Evolutionary conservation across 305 asterid genomes (phyloP).

Genomic region (Fraxinus baroniana): DNA sequence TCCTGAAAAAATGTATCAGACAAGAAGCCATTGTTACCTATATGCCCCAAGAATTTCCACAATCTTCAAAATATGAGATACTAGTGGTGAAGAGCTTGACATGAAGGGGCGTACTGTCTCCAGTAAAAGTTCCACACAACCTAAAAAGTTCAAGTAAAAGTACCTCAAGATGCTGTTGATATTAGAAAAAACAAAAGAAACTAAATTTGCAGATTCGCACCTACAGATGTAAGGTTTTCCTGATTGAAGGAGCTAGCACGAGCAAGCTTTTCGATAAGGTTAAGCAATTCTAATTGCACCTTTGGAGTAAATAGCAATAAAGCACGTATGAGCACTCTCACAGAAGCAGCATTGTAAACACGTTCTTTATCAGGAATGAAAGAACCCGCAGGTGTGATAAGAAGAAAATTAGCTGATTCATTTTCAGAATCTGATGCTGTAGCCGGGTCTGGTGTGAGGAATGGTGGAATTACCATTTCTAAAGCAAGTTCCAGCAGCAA

Average conservation of each 20-base stretch:
- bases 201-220: conserved; percentile 47
- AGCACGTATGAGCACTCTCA: conserved; percentile 82
- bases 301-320: conserved; percentile 89
- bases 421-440: conserved; percentile 43
- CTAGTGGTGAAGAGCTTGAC: conserved; percentile 72
- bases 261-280: conserved; percentile 85
- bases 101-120: conserved; percentile 90
- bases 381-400: conserved; percentile 68
- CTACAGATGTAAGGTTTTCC: conserved; percentile 95
- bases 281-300: conserved; percentile 90
- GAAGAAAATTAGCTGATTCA: conserved; percentile 59
- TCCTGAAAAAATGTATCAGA: conserved; percentile 15
- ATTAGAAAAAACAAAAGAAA: conserved; percentile 13
- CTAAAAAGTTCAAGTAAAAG: conserved; percentile 43
- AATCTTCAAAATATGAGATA: conserved; percentile 78
- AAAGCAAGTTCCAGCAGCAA: conserved; percentile 90
- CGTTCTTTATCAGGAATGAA: conserved; percentile 70
- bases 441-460: conserved; percentile 59
- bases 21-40: conserved; percentile 45
- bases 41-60: conserved; percentile 98
- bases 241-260: conserved; percentile 82
- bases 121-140: conserved; percentile 97
- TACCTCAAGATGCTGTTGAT: conserved; percentile 17
- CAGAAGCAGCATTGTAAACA: conserved; percentile 90
- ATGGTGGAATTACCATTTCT: conserved; percentile 89